Evolutionary conservation across 2,329 filamentous ascomycete species (phyloP).

Genomic region (Coniochaeta ligniaria): DNA sequence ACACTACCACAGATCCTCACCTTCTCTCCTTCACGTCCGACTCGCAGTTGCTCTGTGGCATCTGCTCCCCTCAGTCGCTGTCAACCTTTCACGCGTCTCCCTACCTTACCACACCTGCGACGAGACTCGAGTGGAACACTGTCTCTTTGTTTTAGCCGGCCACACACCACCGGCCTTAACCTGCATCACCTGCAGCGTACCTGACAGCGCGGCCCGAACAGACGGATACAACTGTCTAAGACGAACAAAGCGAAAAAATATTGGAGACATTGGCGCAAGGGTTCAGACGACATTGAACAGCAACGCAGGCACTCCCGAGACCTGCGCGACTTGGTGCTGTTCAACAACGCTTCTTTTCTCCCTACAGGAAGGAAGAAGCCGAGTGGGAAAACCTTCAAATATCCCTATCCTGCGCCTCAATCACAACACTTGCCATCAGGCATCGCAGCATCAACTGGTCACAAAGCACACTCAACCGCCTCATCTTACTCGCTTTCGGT

Average conservation of each 20-base stretch:
- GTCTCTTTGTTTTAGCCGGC: not conserved
- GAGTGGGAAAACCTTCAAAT: not conserved
- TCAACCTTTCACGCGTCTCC: not conserved
- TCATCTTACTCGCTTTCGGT: constrained; percentile 14
- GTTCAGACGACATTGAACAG: not conserved
- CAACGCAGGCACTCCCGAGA: not conserved
- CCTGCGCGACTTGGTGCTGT: not conserved
- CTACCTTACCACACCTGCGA: not conserved
- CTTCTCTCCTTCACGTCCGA: not conserved
- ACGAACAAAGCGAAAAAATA: not conserved
- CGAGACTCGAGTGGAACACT: not conserved
- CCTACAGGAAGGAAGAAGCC: not conserved
- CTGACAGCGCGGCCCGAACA: constrained; percentile 6
- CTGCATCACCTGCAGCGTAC: constrained; percentile 9
- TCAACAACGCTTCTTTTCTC: not conserved
- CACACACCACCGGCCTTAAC: not conserved
- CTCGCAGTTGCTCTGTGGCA: not conserved
- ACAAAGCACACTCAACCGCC: constrained; percentile 9
- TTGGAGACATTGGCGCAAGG: constrained; percentile 1
- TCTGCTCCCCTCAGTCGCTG: not conserved
- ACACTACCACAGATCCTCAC: not conserved
- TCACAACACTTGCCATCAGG: not conserved
- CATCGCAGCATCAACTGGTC: constrained; percentile 6
- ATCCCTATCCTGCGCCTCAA: not conserved
- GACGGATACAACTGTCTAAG: constrained; percentile 4